These are phyloP conservation scores for Jasminum sambac DNA, from an alignment of 257 asterid genomes.

Conservation along the genomic window DNA sequence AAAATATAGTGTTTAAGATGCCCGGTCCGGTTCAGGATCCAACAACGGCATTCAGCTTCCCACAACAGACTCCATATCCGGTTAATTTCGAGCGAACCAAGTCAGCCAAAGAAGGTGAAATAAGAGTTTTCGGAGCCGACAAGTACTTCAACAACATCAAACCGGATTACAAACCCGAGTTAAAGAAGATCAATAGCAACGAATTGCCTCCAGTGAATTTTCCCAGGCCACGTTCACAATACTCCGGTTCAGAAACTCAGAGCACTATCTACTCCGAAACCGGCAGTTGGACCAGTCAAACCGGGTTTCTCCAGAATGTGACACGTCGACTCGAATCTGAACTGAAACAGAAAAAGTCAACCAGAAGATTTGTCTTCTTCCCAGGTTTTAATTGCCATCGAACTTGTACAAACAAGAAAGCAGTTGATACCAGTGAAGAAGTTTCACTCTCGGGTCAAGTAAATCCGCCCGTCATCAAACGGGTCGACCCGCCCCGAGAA, in stretches of 20 bases:
- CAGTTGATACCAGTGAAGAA: constrained; percentile 29
- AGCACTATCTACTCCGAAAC: constrained; percentile 47
- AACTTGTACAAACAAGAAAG: constrained; percentile 58
- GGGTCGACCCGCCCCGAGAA: constrained; percentile 36
- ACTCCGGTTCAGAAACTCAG: constrained; percentile 31
- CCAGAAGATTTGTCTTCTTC: constrained; percentile 36
- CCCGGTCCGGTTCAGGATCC: constrained; percentile 49
- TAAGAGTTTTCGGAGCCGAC: constrained; percentile 75
- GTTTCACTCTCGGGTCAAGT: constrained; percentile 3
- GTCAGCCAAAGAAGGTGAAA: constrained; percentile 44
- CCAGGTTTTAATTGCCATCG: constrained; percentile 51
- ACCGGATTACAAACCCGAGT: constrained; percentile 32
- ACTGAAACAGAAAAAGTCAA: constrained; percentile 41
- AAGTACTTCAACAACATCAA: constrained; percentile 81
- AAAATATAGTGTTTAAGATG: constrained; percentile 42
- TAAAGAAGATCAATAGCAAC: background rate
- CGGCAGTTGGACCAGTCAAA: constrained; percentile 58
- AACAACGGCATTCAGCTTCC: constrained; percentile 40
- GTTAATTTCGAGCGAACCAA: constrained; percentile 21
- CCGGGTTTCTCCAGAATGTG: constrained; percentile 29
- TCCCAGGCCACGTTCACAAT: background rate
- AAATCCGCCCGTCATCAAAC: constrained; percentile 13
- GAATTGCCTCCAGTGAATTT: background rate
- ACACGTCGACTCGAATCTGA: constrained; percentile 17
- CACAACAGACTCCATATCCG: constrained; percentile 31